A percentile compares a stretch with the other conserved stretches of the same genome.
These are phyloP conservation scores for Scleroderma citrinum DNA, from an alignment of 768 basidiomycete genomes.

Conservation along the genomic window DNA sequence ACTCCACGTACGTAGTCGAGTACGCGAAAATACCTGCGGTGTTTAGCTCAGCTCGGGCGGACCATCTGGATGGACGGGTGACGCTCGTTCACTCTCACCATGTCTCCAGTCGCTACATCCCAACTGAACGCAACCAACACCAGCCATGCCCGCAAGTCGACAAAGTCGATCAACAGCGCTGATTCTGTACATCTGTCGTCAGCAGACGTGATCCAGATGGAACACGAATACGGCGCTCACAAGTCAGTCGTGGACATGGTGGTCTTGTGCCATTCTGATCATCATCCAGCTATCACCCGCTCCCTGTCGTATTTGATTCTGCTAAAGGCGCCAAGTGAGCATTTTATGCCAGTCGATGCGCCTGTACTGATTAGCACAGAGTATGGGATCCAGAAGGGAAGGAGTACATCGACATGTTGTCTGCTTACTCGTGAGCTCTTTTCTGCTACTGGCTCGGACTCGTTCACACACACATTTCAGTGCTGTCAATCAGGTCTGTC, in stretches of 20 bases:
- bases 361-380: conserved; percentile 24
- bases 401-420: conserved; percentile 97
- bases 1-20: neutral
- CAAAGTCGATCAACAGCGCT: conserved; percentile 12
- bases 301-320: conserved; percentile 90
- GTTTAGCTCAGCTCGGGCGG: neutral
- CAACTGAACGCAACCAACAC: conserved; percentile 5
- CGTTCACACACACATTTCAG: conserved; percentile 32
- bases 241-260: conserved; percentile 84
- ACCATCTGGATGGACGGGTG: too few relatives aligned
- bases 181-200: conserved; percentile 38
- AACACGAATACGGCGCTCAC: conserved; percentile 81
- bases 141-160: conserved; percentile 10
- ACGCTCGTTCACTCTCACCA: conserved; percentile 5
- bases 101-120: conserved; percentile 21
- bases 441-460: neutral
- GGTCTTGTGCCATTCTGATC: too few relatives aligned
- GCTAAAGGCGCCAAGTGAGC: conserved; percentile 87
- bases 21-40: conserved; percentile 15
- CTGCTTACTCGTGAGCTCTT: conserved; percentile 84
- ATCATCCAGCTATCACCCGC: conserved; percentile 85
- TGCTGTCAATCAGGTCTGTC: conserved; percentile 77
- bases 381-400: conserved; percentile 95
- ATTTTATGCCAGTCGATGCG: conserved; percentile 28
- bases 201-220: conserved; percentile 70